Evolutionary conservation across 768 basidiomycete species (phyloP), one percentile per base, ranked within the genome.

Genomic region (Mycena vitilis): DNA sequence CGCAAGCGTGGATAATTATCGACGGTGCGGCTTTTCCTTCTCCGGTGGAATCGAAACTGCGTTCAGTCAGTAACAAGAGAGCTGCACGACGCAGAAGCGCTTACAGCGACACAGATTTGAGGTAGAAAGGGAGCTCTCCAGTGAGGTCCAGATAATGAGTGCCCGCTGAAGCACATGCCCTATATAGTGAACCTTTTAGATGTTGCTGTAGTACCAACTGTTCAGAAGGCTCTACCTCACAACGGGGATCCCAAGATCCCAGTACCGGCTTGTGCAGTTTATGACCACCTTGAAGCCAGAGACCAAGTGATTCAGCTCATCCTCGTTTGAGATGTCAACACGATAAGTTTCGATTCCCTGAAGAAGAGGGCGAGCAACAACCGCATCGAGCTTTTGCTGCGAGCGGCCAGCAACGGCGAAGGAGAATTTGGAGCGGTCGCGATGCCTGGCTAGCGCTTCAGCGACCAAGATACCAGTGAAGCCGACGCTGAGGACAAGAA

Each of bases 61-160:
- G 25, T 30, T 53, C 48, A 61, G 60, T 34, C 9, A 52, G 51
- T 5, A 8, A 52, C 16, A 42, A 42, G n/a, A 12, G 11, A 11
- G 36, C 8, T 13, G 16, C 9, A 20, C 5, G 38, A 51, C 5
- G 13, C 48, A 37, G 5, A 30, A 30, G 30, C 30, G 30, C 30
- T 30, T 38, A 60, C 59, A 60, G 59, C 20, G 47, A 20, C 16
- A 60, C 37, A 25, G 59, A 60, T 60, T 60, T 37, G 59, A 49
- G 48, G n/a, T 60, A 60, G 25, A 60, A 60, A 40, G 59, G 59
- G 11, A 60, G 59, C 20, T 60, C 59, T 23, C 59, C 59, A 0
- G 59, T 60, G 59, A 60, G 59, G 37, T 60, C 59, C 30, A 60
- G 59, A 51, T 60, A 60, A 60, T 60, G 59, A 16, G 59, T 60